Base-by-base conservation (phyloP, 2,329 filamentous ascomycete species). In the Dactylellina sp. region DNA sequence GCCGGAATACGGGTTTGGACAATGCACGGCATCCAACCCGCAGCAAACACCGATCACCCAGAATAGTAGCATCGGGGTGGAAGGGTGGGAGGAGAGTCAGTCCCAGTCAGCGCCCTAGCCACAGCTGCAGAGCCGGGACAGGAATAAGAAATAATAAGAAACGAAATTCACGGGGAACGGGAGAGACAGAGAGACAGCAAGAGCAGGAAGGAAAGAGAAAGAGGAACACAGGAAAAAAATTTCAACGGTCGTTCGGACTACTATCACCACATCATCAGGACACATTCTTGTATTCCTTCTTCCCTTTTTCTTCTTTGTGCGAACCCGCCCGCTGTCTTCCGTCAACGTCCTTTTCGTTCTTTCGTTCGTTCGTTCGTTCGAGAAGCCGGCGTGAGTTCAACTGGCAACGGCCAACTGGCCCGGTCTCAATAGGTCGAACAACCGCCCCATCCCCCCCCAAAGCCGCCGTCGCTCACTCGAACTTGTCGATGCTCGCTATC, bases 221-320 rank as follows among this genome's bases (percentile, higher is more conserved):
- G 9, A 32, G 28, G 9, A 32, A 32, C 9, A 32, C 28, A 32
- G 28, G 60, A 44, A 44, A 35, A 52, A 66, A 53, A 70, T 35
- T 37, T 7, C 37, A 44, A 22, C 32, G 53, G 22, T 39, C 32
- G 65, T 32, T 22, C 22, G 49, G 39, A 44, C 18, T 7, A 59
- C 66, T 57, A 71, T 63, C 50, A 64, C 66, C 59, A 63, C 57
- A 57, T 71, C 50, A 32, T 71, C 66, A 63, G 55, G 35, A 60
- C 63, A 68, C 53, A 53, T 18, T 24, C 50, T 55, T 16, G n/a
- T 37, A n/a, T 59, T 50, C 50, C 53, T 40, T 56, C 32, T 32
- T 32, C n/a, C n/a, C 28, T 32, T 32, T 9, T 32, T 32, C 37
- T 40, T 40, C 53, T 18, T 28, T 40, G 37, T 68, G 63, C 63